Evolutionary conservation across 2,329 filamentous ascomycete genomes (phyloP), one percentile per base, ranked within the genome.

Genomic region (Sclerotinia sclerotiorum): DNA sequence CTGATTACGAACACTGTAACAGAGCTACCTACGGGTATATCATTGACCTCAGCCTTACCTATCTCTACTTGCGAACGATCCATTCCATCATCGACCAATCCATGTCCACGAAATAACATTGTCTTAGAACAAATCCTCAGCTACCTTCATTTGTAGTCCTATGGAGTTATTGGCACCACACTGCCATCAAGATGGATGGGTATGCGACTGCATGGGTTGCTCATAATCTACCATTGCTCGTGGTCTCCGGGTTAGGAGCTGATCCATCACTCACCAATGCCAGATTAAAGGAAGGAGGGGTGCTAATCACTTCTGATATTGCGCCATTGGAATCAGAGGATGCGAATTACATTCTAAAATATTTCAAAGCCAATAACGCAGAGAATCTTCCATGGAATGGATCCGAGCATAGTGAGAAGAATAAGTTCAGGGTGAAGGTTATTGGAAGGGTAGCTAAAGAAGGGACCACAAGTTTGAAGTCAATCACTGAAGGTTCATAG

Each of bases 161-260:
- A 76, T 76, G 75, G 75, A 76, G 73, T 48, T 65, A 71, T 69
- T 56, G 66, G 67, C 51, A 69, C 61, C 49, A 70, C 44, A 48
- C 15, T 19, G 11, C 61, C 67, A 69, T 69, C 68, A 71, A 69
- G 51, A 95, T 95, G 92, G 90, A 95, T 79, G 91, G 86, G 75
- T 94, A 93, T 80, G 90, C 91, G 67, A 79, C 82, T 69, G 90
- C 90, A 79, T 97, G 94, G 82, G 84, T 97, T 79, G 87, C 89
- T 78, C 93, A 95, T 80, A 96, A 95, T 80, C 85, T 96, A 75
- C 94, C 94, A 48, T 85, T 97, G 68, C 81, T 98, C 70, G 83
- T 96, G 58, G 85, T 97, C 46, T 93, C 93, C 49, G 95, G 94
- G 17, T 84, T 97, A 46, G 84, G 80, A 76, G 77, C 82, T 72